Conservation (phyloP, 768 basidiomycete genomes). For the Sporobolomyces phaffii region DNA sequence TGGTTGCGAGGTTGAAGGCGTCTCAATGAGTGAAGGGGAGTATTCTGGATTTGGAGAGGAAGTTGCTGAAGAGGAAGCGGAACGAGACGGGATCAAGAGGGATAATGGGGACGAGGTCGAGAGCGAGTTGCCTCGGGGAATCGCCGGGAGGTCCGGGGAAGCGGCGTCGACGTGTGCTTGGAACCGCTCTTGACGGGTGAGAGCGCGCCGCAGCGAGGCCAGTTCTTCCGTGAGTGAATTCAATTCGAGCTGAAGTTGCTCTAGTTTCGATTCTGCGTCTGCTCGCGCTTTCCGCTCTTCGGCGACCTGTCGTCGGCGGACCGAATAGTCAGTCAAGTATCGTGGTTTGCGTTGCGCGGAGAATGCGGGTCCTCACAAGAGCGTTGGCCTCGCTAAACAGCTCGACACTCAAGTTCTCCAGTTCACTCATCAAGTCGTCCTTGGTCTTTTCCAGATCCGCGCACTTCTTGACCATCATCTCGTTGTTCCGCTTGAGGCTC, state of each 20-base stretch:
- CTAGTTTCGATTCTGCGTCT: constrained; percentile 18
- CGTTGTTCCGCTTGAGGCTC: constrained; percentile 22
- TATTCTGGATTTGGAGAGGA: not conserved
- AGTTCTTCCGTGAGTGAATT: constrained; percentile 15
- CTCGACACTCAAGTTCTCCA: constrained; percentile 35
- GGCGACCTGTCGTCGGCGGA: constrained; percentile 30
- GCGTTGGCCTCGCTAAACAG: constrained; percentile 38
- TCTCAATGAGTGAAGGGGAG: constrained; percentile 2
- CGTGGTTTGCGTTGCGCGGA: not conserved
- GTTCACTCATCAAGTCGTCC: constrained; percentile 33
- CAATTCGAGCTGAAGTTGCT: constrained; percentile 1
- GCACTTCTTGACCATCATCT: constrained; percentile 26
- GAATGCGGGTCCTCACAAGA: constrained; percentile 5
- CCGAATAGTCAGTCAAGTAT: no score
- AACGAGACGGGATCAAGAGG: not conserved
- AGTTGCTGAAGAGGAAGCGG: not conserved
- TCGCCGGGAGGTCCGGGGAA: constrained; percentile 25
- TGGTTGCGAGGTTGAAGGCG: not conserved
- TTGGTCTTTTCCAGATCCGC: constrained; percentile 36
- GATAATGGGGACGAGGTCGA: not conserved
- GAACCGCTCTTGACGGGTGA: not conserved
- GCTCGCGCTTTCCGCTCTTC: constrained; percentile 27
- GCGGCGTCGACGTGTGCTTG: not conserved
- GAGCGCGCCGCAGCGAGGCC: not conserved
- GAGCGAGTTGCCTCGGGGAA: constrained; percentile 2